These are phyloP conservation scores for Massarina eburnea DNA, from an alignment of 2,329 filamentous ascomycete genomes.

Conservation along the genomic window DNA sequence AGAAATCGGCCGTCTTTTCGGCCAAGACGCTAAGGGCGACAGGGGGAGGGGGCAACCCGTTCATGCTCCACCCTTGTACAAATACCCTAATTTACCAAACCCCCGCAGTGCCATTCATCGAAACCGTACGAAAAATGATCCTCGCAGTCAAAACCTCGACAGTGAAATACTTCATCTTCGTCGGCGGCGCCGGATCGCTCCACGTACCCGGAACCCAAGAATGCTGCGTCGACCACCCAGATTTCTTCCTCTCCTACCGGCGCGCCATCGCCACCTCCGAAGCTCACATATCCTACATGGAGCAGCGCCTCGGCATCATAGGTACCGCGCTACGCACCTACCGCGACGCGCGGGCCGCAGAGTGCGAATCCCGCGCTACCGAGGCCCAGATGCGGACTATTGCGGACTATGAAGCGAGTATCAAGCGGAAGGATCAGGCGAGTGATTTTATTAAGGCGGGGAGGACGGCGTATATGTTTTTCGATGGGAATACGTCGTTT, in stretches of 20 bases:
- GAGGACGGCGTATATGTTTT: conserved; percentile 40
- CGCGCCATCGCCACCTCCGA: conserved; percentile 38
- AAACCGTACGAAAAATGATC: conserved; percentile 37
- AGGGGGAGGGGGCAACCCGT: no score
- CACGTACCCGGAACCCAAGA: conserved; percentile 26
- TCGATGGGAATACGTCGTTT: conserved; percentile 37
- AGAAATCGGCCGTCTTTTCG: no score
- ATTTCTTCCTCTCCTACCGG: conserved; percentile 39
- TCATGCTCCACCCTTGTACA: no score
- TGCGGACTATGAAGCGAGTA: conserved; percentile 24
- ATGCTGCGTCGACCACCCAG: conserved; percentile 33
- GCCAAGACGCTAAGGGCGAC: no score
- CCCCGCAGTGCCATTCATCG: conserved; percentile 36
- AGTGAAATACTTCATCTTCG: conserved; percentile 36
- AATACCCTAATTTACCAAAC: no score
- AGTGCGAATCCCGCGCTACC: conserved; percentile 15
- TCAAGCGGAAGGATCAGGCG: conserved; percentile 26
- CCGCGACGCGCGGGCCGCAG: conserved; percentile 27
- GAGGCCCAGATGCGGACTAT: conserved; percentile 17
- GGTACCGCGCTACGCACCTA: conserved; percentile 28
- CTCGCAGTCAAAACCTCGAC: conserved; percentile 31
- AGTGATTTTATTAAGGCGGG: conserved; percentile 37
- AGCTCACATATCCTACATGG: conserved; percentile 39
- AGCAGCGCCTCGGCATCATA: conserved; percentile 35
- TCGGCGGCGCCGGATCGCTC: conserved; percentile 38